These are phyloP conservation scores for Botrytis paeoniae DNA, from an alignment of 2,329 filamentous ascomycete species.

Conservation along the genomic window DNA sequence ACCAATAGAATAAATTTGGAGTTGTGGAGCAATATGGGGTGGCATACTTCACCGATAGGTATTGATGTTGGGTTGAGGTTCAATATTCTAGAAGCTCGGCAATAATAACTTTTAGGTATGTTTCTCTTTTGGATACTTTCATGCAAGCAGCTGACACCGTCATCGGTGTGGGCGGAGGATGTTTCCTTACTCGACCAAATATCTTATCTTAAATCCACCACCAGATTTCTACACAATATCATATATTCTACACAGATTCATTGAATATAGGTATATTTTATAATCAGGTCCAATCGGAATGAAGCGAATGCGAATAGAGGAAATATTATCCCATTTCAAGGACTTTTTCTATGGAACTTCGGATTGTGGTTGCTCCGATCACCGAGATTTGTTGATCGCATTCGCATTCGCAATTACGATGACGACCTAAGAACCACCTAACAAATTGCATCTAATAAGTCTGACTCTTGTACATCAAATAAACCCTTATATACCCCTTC, in stretches of 20 bases:
- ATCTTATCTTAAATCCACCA: no score
- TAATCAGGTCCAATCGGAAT: not conserved
- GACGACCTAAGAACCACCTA: not conserved
- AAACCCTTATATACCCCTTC: not conserved
- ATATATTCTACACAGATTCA: no score
- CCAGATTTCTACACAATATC: no score
- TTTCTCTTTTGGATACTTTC: not conserved
- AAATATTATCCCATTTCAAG: not conserved
- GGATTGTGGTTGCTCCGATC: not conserved
- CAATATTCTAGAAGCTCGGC: slow-evolving; percentile 12
- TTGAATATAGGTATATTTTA: no score
- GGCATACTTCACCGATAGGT: slow-evolving; percentile 12
- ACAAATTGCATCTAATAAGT: not conserved
- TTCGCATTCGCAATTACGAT: not conserved
- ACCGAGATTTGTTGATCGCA: not conserved
- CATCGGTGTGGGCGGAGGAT: not conserved
- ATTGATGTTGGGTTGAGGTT: not conserved
- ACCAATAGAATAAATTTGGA: slow-evolving; percentile 6
- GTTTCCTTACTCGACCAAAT: no score
- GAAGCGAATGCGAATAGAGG: not conserved
- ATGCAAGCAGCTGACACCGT: slow-evolving; percentile 10
- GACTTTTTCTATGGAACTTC: not conserved
- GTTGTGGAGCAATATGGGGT: slow-evolving; percentile 13
- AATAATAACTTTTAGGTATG: not conserved
- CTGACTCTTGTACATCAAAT: not conserved